Evolutionary conservation across 345 rosid species (phyloP).

Genomic region (Durio zibethinus): DNA sequence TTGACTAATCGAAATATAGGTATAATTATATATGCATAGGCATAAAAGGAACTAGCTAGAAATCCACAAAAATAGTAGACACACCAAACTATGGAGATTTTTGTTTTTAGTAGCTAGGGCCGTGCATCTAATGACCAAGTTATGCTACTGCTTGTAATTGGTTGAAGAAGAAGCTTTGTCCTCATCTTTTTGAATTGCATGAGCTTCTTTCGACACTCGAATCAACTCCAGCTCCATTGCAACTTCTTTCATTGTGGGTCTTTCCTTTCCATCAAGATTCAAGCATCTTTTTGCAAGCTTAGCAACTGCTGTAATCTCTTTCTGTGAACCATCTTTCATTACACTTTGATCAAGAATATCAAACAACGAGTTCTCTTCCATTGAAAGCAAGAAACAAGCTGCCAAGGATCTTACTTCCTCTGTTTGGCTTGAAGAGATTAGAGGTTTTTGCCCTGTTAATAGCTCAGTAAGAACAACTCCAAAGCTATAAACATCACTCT

Average conservation of each 20-base stretch:
- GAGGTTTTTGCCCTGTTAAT: not conserved
- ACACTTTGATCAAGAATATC: not conserved
- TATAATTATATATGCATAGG: too few species aligned
- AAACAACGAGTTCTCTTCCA: not conserved
- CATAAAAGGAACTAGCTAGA: too few species aligned
- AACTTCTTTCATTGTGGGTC: not conserved
- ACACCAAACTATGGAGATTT: too few species aligned
- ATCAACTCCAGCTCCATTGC: not conserved
- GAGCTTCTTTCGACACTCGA: not conserved
- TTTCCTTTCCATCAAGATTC: not conserved
- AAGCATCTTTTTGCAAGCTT: not conserved
- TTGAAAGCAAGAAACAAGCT: not conserved
- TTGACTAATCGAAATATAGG: too few species aligned
- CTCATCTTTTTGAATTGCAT: not conserved
- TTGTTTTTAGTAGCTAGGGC: too few species aligned
- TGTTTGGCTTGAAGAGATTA: not conserved
- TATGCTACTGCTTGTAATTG: too few species aligned
- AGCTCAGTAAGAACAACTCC: slow-evolving; percentile 10
- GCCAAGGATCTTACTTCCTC: not conserved
- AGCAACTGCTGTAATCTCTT: not conserved
- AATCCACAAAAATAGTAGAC: too few species aligned
- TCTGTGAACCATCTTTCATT: not conserved
- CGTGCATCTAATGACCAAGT: too few species aligned
- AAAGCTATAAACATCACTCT: slow-evolving; percentile 7
- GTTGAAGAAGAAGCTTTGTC: too few species aligned